Conservation (phyloP, 2,329 filamentous ascomycete species). For the Uncinocarpus reesii region DNA sequence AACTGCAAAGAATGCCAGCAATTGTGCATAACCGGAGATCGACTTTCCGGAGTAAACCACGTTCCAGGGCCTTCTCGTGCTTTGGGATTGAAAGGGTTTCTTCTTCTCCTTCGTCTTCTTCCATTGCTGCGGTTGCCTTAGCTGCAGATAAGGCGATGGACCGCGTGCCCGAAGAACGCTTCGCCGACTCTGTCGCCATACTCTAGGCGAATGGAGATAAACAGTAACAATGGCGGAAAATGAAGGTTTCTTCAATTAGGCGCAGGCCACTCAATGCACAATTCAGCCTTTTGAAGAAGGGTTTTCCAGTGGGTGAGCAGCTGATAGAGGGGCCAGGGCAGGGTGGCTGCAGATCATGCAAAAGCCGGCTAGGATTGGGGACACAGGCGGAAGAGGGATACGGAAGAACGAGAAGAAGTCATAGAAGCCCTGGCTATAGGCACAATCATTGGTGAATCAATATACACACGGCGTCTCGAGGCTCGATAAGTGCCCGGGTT, state of each 20-base stretch:
- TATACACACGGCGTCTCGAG: too few species aligned
- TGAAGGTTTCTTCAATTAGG: neutral
- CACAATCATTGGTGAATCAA: too few species aligned
- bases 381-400: neutral
- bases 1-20: slow-evolving; percentile 57
- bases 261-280: neutral
- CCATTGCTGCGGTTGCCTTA: too few species aligned
- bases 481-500: too few species aligned
- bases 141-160: too few species aligned
- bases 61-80: slow-evolving; percentile 4
- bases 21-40: slow-evolving; percentile 61
- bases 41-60: slow-evolving; percentile 48
- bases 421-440: neutral
- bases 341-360: neutral
- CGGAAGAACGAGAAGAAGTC: neutral
- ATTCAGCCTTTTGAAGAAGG: neutral
- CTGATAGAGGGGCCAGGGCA: neutral
- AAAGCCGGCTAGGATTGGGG: neutral
- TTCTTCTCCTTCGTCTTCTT: slow-evolving; percentile 7
- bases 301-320: neutral
- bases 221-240: neutral
- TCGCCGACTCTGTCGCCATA: neutral
- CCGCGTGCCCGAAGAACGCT: neutral
- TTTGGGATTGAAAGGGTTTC: neutral
- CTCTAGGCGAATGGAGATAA: neutral